Conservation (phyloP, 805 yeast species). For the Ogataea saltuana region DNA sequence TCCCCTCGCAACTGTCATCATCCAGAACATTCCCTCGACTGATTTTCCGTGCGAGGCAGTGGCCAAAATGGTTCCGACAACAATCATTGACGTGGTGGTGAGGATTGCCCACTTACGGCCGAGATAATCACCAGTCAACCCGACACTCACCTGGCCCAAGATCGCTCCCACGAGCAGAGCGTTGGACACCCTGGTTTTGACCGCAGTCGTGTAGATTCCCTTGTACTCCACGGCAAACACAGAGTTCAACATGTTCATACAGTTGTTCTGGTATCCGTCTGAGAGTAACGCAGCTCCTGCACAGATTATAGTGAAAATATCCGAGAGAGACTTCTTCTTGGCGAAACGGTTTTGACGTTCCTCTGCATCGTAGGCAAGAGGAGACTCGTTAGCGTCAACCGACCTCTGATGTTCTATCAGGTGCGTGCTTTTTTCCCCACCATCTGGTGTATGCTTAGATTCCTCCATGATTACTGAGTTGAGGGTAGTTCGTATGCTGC, state of each 20-base stretch:
- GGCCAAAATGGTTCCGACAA: conserved; percentile 57
- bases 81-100: conserved; percentile 56
- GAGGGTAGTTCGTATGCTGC: too few relatives aligned
- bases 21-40: conserved; percentile 49
- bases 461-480: too few relatives aligned
- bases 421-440: too few relatives aligned
- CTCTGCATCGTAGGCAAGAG: conserved; percentile 22
- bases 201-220: conserved; percentile 48
- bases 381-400: too few relatives aligned
- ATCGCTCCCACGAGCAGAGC: conserved; percentile 56
- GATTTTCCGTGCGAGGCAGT: conserved; percentile 59
- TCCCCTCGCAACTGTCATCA: conserved; percentile 71
- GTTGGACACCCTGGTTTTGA: conserved; percentile 37
- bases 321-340: conserved; percentile 35
- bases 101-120: conserved; percentile 64
- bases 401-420: too few relatives aligned
- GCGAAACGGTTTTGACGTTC: conserved; percentile 20
- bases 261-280: conserved; percentile 44
- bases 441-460: too few relatives aligned
- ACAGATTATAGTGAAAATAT: conserved; percentile 52
- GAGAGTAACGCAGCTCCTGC: conserved; percentile 76
- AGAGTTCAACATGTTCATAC: conserved; percentile 30
- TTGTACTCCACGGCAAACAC: conserved; percentile 31
- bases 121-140: conserved; percentile 55
- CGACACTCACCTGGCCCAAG: conserved; percentile 60